Evolutionary conservation across 2,329 filamentous ascomycete genomes (phyloP).

Genomic region (Alternaria dauci): DNA sequence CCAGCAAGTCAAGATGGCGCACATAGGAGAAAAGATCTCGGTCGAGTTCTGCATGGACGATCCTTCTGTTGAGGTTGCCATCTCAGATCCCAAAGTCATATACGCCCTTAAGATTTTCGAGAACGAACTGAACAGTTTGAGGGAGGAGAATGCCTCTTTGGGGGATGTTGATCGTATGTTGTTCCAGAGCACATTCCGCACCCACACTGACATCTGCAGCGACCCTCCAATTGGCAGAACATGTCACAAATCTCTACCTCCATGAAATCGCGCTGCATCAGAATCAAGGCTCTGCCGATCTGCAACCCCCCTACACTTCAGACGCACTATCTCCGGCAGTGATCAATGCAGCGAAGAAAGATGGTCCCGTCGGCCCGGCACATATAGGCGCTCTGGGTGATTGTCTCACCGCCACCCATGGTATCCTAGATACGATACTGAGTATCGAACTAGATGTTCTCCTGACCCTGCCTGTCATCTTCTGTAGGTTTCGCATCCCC

Average conservation of each 20-base stretch:
- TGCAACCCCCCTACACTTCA: slow-evolving; percentile 55
- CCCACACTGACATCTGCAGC: slow-evolving; percentile 35
- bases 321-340: slow-evolving; percentile 52
- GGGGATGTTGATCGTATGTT: slow-evolving; percentile 47
- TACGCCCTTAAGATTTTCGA: slow-evolving; percentile 65
- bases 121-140: slow-evolving; percentile 55
- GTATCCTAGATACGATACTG: slow-evolving; percentile 60
- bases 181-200: background rate
- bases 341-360: slow-evolving; percentile 49
- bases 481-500: slow-evolving; percentile 43
- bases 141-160: slow-evolving; percentile 51
- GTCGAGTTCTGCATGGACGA: slow-evolving; percentile 66
- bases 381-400: slow-evolving; percentile 59
- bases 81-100: slow-evolving; percentile 64
- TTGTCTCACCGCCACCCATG: slow-evolving; percentile 57
- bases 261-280: slow-evolving; percentile 61
- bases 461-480: slow-evolving; percentile 56
- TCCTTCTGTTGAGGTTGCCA: slow-evolving; percentile 59
- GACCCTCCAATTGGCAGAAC: slow-evolving; percentile 55
- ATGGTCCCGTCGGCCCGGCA: slow-evolving; percentile 54
- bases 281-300: slow-evolving; percentile 54
- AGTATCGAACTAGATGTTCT: slow-evolving; percentile 57
- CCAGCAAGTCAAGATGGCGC: slow-evolving; percentile 66
- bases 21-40: slow-evolving; percentile 66
- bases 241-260: slow-evolving; percentile 59